Conservation (phyloP, 2,329 filamentous ascomycete species). For the Chrysoporthe deuterocubensis region DNA sequence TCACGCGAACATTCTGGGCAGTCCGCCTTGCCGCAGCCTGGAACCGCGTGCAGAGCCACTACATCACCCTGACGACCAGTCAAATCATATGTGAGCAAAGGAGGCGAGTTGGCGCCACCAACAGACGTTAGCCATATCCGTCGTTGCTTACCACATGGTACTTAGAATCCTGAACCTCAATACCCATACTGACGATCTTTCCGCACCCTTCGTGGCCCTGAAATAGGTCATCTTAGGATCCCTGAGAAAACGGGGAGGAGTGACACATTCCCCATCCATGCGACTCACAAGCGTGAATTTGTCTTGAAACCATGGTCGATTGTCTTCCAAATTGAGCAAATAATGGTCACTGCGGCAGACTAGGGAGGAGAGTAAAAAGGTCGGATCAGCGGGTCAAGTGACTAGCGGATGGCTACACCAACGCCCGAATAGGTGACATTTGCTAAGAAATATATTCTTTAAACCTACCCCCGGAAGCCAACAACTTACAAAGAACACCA, state of each 20-base stretch:
- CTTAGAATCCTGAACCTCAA: conserved; percentile 24
- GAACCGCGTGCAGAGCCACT: conserved; percentile 38
- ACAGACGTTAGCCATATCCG: background rate
- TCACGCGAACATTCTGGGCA: conserved; percentile 46
- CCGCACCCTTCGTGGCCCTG: conserved; percentile 37
- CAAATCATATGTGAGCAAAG: background rate
- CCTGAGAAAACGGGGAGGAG: conserved; percentile 12
- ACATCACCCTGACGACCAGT: conserved; percentile 34
- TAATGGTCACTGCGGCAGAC: conserved; percentile 41
- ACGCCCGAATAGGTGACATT: background rate
- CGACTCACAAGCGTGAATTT: conserved; percentile 32
- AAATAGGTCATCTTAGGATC: background rate
- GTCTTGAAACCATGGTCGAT: conserved; percentile 37
- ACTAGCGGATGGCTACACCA: background rate
- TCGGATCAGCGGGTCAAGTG: too few species aligned
- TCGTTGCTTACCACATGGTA: conserved; percentile 29
- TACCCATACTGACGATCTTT: conserved; percentile 32
- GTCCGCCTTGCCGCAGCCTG: conserved; percentile 37
- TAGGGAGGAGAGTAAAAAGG: conserved; percentile 8
- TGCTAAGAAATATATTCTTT: background rate
- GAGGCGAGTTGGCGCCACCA: background rate
- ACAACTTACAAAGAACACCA: conserved; percentile 39
- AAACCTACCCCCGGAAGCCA: conserved; percentile 38
- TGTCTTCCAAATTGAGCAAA: conserved; percentile 36
- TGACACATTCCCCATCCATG: background rate